phyloP scores from a whole-genome alignment of 2,329 filamentous ascomycete species.

The Acephala macrosclerotiorum region DNA sequence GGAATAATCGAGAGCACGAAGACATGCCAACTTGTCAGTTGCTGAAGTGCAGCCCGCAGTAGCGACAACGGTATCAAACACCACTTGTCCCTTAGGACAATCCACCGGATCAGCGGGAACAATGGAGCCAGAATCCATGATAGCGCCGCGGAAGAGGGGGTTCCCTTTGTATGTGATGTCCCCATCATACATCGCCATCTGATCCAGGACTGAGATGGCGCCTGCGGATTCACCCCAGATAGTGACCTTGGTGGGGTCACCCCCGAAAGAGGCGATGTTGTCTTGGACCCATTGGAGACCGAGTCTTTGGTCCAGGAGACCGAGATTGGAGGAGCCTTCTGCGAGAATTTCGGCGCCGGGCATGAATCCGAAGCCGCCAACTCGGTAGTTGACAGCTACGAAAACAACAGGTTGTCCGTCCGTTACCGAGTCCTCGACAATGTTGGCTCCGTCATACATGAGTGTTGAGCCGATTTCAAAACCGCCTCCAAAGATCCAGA shows the following conservation, averaged over 20 bases:
- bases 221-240: constrained; percentile 78
- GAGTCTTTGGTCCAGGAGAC: constrained; percentile 74
- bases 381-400: constrained; percentile 79
- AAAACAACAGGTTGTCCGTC: constrained; percentile 71
- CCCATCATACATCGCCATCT: constrained; percentile 77
- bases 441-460: constrained; percentile 58
- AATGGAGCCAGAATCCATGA: constrained; percentile 77
- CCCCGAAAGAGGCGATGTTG: constrained; percentile 79
- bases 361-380: constrained; percentile 77
- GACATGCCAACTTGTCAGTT: constrained; percentile 67
- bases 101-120: constrained; percentile 69
- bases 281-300: constrained; percentile 79
- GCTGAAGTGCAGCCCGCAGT: constrained; percentile 66
- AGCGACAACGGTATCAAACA: constrained; percentile 67
- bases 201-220: constrained; percentile 76
- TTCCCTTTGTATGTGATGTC: constrained; percentile 77
- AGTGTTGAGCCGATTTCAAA: constrained; percentile 60
- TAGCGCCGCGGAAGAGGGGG: constrained; percentile 75
- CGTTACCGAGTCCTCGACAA: constrained; percentile 53
- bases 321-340: constrained; percentile 73
- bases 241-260: constrained; percentile 79
- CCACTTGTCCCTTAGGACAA: constrained; percentile 66
- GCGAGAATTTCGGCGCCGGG: constrained; percentile 70
- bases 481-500: constrained; percentile 75
- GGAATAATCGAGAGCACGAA: constrained; percentile 66